Evolutionary conservation across 176 grass and related monocot genomes (phyloP).

Genomic region (Triticum aestivum): IWGSC_CS_RefSeq_v2.1 NC_057794.1:563217969-563218468

Average conservation of each 20-base stretch:
- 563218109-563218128: constrained; percentile 11
- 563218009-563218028: not conserved
- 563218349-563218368: too few relatives aligned
- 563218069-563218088: not conserved
- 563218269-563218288: too few relatives aligned
- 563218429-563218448: too few relatives aligned
- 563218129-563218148: constrained; percentile 54
- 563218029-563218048: not conserved
- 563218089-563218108: constrained; percentile 2
- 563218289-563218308: too few relatives aligned
- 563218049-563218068: not conserved
- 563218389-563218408: too few relatives aligned
- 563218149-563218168: constrained; percentile 71
- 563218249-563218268: not conserved
- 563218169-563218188: constrained; percentile 73
- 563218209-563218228: constrained; percentile 80
- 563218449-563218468: too few relatives aligned
- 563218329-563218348: too few relatives aligned
- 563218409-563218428: too few relatives aligned
- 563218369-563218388: too few relatives aligned
- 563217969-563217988: not conserved
- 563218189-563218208: constrained; percentile 86
- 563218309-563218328: too few relatives aligned
- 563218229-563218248: constrained; percentile 76
- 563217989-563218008: not conserved